These are phyloP conservation scores for Clavariopsis aquatica DNA, from an alignment of 495 filamentous ascomycete genomes.

Conservation along the genomic window DNA sequence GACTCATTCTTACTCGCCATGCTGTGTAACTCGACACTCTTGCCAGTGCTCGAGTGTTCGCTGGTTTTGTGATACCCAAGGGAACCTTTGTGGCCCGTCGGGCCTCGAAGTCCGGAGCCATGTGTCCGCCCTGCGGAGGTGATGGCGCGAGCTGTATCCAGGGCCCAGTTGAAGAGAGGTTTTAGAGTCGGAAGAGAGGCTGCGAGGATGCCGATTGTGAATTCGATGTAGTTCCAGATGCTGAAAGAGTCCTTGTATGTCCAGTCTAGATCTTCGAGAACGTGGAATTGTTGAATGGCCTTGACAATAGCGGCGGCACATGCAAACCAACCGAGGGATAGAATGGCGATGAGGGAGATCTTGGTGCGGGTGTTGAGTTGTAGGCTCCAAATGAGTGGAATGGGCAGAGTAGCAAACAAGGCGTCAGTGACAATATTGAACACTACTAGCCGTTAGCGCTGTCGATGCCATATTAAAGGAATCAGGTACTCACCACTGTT, in stretches of 20 bases:
- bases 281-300: conserved; percentile 38
- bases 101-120: conserved; percentile 17
- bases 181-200: conserved; percentile 41
- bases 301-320: conserved; percentile 43
- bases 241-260: conserved; percentile 40
- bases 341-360: conserved; percentile 37
- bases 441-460: conserved; percentile 12
- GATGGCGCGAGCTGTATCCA: conserved; percentile 35
- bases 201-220: conserved; percentile 39
- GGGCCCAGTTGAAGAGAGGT: conserved; percentile 39
- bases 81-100: conserved; percentile 13
- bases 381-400: conserved; percentile 41
- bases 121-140: conserved; percentile 26
- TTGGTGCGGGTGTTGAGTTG: conserved; percentile 42
- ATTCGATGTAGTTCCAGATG: conserved; percentile 42
- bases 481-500: conserved; percentile 31
- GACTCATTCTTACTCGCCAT: conserved; percentile 15
- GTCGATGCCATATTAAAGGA: neutral
- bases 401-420: conserved; percentile 40
- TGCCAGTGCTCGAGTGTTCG: conserved; percentile 15
- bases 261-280: conserved; percentile 34
- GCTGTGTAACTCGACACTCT: conserved; percentile 27
- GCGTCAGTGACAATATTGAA: conserved; percentile 44
- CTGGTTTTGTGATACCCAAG: conserved; percentile 35
- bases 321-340: conserved; percentile 42